A percentile compares a stretch with the other conserved stretches of the same genome.
Conservation (phyloP, 2,329 filamentous ascomycete species). For the Sporothrix brunneoviolacea region DNA sequence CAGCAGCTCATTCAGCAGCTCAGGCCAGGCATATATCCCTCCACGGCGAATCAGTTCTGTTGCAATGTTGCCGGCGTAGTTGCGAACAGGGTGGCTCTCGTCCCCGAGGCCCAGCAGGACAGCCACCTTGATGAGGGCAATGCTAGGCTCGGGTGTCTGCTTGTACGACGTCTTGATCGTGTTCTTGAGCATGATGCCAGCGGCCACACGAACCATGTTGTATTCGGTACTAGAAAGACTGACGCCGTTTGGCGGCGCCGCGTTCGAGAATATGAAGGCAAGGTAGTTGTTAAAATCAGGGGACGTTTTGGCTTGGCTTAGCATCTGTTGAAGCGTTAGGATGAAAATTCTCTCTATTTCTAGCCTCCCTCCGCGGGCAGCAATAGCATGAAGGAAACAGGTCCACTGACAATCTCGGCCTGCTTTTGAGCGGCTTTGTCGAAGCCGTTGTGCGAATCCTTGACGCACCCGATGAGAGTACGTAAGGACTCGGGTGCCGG, state of each 20-base stretch:
- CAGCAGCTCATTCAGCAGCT: constrained; percentile 77
- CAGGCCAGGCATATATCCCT: constrained; percentile 84
- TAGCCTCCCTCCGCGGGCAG: background rate
- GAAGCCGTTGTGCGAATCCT: constrained; percentile 83
- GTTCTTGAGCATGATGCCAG: constrained; percentile 94
- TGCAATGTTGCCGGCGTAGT: constrained; percentile 85
- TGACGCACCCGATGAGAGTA: constrained; percentile 83
- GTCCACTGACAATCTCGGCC: constrained; percentile 78
- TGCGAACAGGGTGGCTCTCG: constrained; percentile 72
- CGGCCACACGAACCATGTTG: constrained; percentile 74
- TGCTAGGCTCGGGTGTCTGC: constrained; percentile 64
- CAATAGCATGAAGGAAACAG: background rate
- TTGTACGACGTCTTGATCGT: constrained; percentile 73
- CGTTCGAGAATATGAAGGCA: constrained; percentile 76
- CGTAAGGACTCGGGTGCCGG: constrained; percentile 78
- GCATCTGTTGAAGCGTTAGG: constrained; percentile 58
- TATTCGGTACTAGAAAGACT: constrained; percentile 55
- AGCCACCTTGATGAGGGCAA: constrained; percentile 71
- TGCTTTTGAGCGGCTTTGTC: constrained; percentile 77
- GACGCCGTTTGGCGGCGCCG: constrained; percentile 54
- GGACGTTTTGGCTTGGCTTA: constrained; percentile 77
- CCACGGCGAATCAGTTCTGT: constrained; percentile 83
- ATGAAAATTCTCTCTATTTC: background rate
- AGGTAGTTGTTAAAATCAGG: constrained; percentile 98
- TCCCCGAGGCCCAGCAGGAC: constrained; percentile 78